A percentile compares a stretch with the other conserved stretches of the same genome.
Evolutionary conservation across 805 yeast species (phyloP).

Genomic region (Barnettozyma wickerhamii): DNA sequence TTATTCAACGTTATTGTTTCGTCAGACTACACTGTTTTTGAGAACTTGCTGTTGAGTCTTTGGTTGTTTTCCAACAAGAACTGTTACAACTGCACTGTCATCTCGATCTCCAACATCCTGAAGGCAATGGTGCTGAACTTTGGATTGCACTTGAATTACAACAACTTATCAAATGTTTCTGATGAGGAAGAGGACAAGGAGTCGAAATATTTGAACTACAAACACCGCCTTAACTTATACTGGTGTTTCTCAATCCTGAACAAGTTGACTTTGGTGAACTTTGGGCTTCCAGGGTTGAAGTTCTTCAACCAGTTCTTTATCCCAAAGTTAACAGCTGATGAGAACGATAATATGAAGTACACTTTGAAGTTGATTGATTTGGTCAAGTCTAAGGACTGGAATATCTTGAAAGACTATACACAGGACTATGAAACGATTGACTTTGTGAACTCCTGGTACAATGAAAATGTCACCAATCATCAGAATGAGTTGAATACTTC

Average conservation of each 20-base stretch:
- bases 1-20: constrained; percentile 14
- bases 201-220: constrained; percentile 10
- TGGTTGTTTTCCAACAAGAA: constrained; percentile 26
- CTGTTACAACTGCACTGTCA: constrained; percentile 22
- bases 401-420: constrained; percentile 10
- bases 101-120: constrained; percentile 19
- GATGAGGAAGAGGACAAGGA: constrained; percentile 20
- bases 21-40: constrained; percentile 19
- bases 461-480: constrained; percentile 23
- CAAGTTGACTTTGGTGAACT: constrained; percentile 16
- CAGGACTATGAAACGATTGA: constrained; percentile 4
- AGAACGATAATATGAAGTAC: constrained; percentile 14
- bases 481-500: constrained; percentile 18
- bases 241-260: constrained; percentile 39
- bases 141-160: constrained; percentile 26
- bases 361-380: constrained; percentile 9
- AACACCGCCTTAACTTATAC: constrained; percentile 34
- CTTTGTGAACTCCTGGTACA: constrained; percentile 35
- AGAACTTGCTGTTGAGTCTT: constrained; percentile 18
- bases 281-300: constrained; percentile 23
- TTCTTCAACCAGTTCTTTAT: constrained; percentile 26
- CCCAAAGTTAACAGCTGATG: constrained; percentile 25
- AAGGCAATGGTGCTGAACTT: constrained; percentile 22
- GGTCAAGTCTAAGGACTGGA: constrained; percentile 8
- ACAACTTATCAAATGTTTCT: constrained; percentile 15